Conservation (phyloP, 2,329 filamentous ascomycete species). For the Aureobasidium mangrovei region DNA sequence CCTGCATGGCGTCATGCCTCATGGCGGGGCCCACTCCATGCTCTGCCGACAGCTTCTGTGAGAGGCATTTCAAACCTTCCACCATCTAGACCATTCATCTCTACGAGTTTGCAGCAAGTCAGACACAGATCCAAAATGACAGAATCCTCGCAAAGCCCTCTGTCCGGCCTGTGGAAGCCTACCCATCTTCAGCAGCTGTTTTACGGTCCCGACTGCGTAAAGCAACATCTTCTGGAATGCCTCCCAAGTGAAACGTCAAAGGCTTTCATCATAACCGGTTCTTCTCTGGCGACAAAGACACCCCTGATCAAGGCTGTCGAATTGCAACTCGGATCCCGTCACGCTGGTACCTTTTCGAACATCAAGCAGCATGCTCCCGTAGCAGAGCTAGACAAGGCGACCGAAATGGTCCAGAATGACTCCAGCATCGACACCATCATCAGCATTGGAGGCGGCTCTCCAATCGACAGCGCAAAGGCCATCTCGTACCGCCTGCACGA, state of each 20-base stretch:
- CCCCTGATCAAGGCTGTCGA: constrained; percentile 44
- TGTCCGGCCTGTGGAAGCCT: constrained; percentile 44
- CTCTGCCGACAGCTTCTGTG: background rate
- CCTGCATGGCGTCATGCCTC: background rate
- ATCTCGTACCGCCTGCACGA: constrained; percentile 38
- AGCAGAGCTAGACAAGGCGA: constrained; percentile 46
- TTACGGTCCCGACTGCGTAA: constrained; percentile 42
- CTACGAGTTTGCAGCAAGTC: background rate
- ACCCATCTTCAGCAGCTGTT: constrained; percentile 41
- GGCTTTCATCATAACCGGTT: constrained; percentile 50
- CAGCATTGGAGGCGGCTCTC: constrained; percentile 45
- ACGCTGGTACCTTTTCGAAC: constrained; percentile 47
- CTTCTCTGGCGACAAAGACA: constrained; percentile 46
- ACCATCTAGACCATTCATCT: background rate
- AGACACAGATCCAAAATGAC: constrained; percentile 32
- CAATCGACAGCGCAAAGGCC: constrained; percentile 45
- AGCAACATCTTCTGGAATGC: constrained; percentile 37
- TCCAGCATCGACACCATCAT: constrained; percentile 46
- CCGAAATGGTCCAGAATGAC: constrained; percentile 38
- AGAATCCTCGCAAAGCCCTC: constrained; percentile 35
- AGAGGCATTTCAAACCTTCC: background rate
- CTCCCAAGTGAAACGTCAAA: constrained; percentile 40
- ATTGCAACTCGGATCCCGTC: constrained; percentile 35
- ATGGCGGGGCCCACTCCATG: background rate
- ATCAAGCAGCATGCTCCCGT: constrained; percentile 49